These are phyloP conservation scores for Nannochloropsis gaditana DNA, from an alignment of 108 stramenopile species.

Conservation along the genomic window DNA sequence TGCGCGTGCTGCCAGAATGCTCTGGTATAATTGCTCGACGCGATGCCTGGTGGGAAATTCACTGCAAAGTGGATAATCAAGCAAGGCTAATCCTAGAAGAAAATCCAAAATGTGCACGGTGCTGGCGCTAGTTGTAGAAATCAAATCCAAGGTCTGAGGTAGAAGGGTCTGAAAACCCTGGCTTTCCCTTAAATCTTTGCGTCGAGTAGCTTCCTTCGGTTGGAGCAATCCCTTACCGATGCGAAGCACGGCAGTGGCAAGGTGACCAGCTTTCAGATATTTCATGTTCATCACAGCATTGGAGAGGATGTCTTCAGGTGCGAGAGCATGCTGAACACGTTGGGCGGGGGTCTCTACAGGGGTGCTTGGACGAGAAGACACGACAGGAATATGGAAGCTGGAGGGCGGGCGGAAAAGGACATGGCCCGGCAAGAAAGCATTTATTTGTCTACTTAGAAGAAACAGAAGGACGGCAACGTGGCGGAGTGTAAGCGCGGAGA, in stretches of 20 bases:
- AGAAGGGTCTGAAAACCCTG: background rate
- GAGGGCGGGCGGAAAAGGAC: background rate
- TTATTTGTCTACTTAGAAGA: background rate
- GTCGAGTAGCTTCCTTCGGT: background rate
- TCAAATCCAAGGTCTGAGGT: background rate
- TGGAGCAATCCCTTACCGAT: background rate
- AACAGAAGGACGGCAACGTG: background rate
- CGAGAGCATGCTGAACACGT: slow-evolving; percentile 14
- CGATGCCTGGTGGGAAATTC: background rate
- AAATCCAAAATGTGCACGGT: background rate
- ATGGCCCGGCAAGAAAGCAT: background rate
- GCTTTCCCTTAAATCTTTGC: background rate
- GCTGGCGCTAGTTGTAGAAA: background rate
- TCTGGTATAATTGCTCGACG: background rate
- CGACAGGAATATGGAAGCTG: background rate
- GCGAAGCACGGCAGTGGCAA: background rate
- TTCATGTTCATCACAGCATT: background rate
- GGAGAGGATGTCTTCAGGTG: background rate
- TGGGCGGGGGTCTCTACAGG: background rate
- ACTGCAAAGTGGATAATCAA: background rate
- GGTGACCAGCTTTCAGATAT: background rate
- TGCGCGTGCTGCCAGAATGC: background rate
- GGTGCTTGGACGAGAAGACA: background rate
- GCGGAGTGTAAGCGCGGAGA: background rate
- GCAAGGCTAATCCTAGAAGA: background rate